Conservation (phyloP, 1,284 basidiomycete species). For the Xanthoconium separans region DNA sequence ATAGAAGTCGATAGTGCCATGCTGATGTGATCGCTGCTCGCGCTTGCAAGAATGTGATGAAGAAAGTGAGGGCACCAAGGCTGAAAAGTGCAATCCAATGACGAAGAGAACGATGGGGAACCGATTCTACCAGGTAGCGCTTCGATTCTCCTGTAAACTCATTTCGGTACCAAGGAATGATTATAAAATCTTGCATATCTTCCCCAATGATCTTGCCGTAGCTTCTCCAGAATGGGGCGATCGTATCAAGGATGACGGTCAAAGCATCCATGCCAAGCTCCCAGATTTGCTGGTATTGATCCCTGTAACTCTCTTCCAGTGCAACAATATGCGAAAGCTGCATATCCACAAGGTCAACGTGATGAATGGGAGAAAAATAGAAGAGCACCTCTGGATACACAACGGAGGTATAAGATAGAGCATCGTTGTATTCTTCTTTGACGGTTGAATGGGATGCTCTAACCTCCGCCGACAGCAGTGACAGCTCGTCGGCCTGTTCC, state of each 20-base stretch:
- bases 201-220: slow-evolving; percentile 75
- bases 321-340: slow-evolving; percentile 67
- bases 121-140: slow-evolving; percentile 53
- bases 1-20: slow-evolving; percentile 49
- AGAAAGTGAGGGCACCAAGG: slow-evolving; percentile 47
- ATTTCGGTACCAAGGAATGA: slow-evolving; percentile 76
- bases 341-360: slow-evolving; percentile 5
- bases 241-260: slow-evolving; percentile 68
- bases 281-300: slow-evolving; percentile 75
- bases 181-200: slow-evolving; percentile 74
- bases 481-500: slow-evolving; percentile 47
- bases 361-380: slow-evolving; percentile 9
- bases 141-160: slow-evolving; percentile 76
- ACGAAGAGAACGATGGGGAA: slow-evolving; percentile 61
- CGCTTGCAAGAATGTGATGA: slow-evolving; percentile 50
- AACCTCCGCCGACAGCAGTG: slow-evolving; percentile 47
- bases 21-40: slow-evolving; percentile 53
- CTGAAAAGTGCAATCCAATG: slow-evolving; percentile 65
- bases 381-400: slow-evolving; percentile 67
- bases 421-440: slow-evolving; percentile 65
- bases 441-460: slow-evolving; percentile 53
- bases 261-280: slow-evolving; percentile 72
- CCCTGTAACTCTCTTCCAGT: slow-evolving; percentile 70
- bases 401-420: slow-evolving; percentile 65
- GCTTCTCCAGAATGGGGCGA: slow-evolving; percentile 74